These are phyloP conservation scores for Osmanthus fragrans DNA, from an alignment of 257 asterid species.

Conservation along the genomic window DNA sequence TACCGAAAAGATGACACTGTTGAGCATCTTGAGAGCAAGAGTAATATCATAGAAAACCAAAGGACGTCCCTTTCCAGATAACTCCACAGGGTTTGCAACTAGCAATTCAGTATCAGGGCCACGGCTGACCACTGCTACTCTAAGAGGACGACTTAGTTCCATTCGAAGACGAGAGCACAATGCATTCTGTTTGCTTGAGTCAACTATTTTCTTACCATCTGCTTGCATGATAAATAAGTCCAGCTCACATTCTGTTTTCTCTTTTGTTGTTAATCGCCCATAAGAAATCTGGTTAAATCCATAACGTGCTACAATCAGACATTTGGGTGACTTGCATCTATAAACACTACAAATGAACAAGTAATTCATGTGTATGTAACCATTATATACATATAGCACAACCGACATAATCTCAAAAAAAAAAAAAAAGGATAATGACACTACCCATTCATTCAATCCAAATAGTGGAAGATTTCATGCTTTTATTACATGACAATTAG, in stretches of 20 bases:
- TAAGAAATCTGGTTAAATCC: conserved; percentile 35
- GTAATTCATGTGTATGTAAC: no score
- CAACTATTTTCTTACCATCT: conserved; percentile 48
- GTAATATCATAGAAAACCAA: conserved; percentile 52
- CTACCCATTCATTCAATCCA: no score
- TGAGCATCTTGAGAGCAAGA: conserved; percentile 43
- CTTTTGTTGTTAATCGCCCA: conserved; percentile 47
- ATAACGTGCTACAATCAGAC: neutral
- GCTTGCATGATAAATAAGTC: conserved; percentile 44
- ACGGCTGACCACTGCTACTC: conserved; percentile 49
- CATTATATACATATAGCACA: no score
- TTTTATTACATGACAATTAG: no score
- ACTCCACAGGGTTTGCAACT: conserved; percentile 61
- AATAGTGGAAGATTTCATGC: no score
- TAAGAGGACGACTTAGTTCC: conserved; percentile 55
- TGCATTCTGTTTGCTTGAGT: conserved; percentile 33
- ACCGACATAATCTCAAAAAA: no score
- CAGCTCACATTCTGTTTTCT: conserved; percentile 35
- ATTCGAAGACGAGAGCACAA: conserved; percentile 44
- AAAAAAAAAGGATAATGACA: no score
- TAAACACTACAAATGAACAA: neutral
- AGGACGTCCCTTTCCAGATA: conserved; percentile 55
- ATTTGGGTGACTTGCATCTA: neutral
- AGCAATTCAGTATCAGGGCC: conserved; percentile 58
- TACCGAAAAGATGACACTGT: conserved; percentile 50